These are phyloP conservation scores for Acanthochlamys bracteata DNA, from an alignment of 106 monocot species.

Conservation along the genomic window DNA sequence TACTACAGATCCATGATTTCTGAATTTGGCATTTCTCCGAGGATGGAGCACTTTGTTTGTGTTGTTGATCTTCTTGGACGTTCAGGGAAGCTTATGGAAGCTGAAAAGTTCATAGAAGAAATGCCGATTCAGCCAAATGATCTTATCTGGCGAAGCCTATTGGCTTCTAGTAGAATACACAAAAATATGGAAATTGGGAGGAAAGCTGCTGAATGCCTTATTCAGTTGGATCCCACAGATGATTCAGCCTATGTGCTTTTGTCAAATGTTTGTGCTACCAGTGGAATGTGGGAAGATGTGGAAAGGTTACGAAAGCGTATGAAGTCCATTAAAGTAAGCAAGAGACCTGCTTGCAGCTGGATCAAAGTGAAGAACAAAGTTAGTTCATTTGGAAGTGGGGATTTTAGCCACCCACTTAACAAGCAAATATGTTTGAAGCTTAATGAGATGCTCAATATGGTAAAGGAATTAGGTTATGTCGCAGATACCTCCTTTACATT, in stretches of 20 bases:
- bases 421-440: conserved; percentile 44
- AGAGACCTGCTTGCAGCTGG: conserved; percentile 84
- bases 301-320: conserved; percentile 51
- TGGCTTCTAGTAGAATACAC: conserved; percentile 66
- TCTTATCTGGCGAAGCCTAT: conserved; percentile 74
- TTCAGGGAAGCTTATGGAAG: conserved; percentile 57
- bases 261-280: conserved; percentile 68
- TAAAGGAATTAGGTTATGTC: conserved; percentile 49
- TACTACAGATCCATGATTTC: conserved; percentile 55
- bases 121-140: conserved; percentile 60
- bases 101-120: conserved; percentile 57
- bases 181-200: conserved; percentile 47
- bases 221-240: conserved; percentile 59
- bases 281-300: conserved; percentile 60
- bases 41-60: conserved; percentile 80
- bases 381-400: conserved; percentile 51
- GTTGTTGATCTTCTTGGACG: conserved; percentile 85
- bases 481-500: conserved; percentile 46
- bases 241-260: conserved; percentile 90
- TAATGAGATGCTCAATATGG: conserved; percentile 41
- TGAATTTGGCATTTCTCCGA: conserved; percentile 42
- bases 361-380: conserved; percentile 69
- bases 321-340: conserved; percentile 56
- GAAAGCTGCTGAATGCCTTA: conserved; percentile 59
- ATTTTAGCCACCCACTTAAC: conserved; percentile 26